Conservation (phyloP, 495 filamentous ascomycete genomes). For the Neurospora terricola region DNA sequence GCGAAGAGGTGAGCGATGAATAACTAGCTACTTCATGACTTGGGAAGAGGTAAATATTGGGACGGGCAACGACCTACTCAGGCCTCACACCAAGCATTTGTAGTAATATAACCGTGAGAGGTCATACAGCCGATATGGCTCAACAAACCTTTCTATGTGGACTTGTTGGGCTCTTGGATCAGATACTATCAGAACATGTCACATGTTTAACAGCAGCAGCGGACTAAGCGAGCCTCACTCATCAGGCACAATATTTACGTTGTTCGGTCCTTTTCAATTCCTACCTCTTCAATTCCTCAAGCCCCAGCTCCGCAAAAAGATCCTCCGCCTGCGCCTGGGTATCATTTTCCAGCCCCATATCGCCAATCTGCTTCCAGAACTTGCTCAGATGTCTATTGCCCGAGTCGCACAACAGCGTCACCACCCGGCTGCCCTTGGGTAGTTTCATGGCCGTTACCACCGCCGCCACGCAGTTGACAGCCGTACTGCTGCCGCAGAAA, state of each 20-base stretch:
- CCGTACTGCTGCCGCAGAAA: conserved; percentile 86
- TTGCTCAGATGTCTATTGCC: conserved; percentile 86
- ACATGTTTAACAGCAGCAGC: not conserved
- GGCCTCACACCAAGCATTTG: not conserved
- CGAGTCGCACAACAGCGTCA: conserved; percentile 87
- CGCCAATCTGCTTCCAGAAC: conserved; percentile 79
- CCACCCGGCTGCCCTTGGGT: conserved; percentile 59
- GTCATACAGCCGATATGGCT: not conserved
- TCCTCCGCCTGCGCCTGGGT: conserved; percentile 12
- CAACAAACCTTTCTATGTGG: not conserved
- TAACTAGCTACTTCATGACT: not conserved
- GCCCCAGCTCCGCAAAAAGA: conserved; percentile 26
- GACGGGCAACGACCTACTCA: not conserved
- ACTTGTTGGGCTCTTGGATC: not conserved
- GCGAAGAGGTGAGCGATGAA: not conserved
- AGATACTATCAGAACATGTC: not conserved
- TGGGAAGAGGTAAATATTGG: not conserved
- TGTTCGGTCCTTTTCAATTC: not conserved
- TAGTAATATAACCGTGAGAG: not conserved
- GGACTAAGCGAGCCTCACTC: not conserved
- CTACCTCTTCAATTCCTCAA: conserved; percentile 16
- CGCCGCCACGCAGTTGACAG: conserved; percentile 92
- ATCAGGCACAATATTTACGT: not conserved
- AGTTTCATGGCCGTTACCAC: conserved; percentile 66
- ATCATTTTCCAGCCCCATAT: conserved; percentile 47